Evolutionary conservation across 2,329 filamentous ascomycete genomes (phyloP).

Genomic region (Penicillium occitanis): DNA sequence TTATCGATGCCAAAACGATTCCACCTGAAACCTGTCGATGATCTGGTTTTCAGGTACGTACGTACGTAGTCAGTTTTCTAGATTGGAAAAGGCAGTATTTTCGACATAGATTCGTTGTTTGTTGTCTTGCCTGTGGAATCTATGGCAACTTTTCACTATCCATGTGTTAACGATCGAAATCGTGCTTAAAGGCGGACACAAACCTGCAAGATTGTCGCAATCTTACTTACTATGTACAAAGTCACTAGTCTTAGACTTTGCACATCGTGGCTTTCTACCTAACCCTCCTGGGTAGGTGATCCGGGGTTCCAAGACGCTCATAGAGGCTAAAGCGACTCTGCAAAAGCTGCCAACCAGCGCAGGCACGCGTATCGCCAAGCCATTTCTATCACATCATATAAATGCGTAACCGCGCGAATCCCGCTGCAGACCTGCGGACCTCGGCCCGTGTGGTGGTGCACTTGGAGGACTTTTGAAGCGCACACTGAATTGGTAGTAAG

Average conservation of each 20-base stretch:
- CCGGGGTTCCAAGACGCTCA: neutral
- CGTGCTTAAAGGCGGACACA: neutral
- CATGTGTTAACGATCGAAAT: neutral
- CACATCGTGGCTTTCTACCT: neutral
- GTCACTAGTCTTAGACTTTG: neutral
- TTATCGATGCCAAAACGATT: neutral
- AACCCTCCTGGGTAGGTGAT: constrained; percentile 8
- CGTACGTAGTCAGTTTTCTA: neutral
- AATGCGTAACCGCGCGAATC: neutral
- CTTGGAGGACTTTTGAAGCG: neutral
- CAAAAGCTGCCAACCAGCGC: neutral
- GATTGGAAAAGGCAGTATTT: neutral
- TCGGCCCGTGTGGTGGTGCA: neutral
- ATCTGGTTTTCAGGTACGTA: neutral
- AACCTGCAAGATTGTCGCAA: neutral
- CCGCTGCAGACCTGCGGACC: neutral
- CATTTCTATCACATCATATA: neutral
- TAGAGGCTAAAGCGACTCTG: neutral
- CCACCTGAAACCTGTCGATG: neutral
- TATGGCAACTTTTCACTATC: neutral
- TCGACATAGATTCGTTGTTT: neutral
- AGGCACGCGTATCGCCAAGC: neutral
- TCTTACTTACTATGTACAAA: neutral
- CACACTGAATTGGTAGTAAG: neutral
- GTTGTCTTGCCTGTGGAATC: neutral